Evolutionary conservation across 495 filamentous ascomycete species (phyloP).

Genomic region (Xylaria palmicola): DNA sequence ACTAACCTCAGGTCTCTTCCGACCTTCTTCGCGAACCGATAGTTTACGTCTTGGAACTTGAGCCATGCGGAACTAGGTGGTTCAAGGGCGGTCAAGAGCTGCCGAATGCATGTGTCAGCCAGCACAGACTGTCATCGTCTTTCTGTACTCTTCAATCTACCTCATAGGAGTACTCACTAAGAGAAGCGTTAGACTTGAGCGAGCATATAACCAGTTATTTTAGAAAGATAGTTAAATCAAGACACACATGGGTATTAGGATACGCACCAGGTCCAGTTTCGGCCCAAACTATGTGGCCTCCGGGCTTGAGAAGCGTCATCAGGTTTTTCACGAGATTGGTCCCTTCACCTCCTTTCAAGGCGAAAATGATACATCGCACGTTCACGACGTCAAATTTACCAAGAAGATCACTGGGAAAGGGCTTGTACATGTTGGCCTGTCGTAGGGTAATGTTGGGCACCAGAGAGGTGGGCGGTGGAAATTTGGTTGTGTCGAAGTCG

Average conservation of each 20-base stretch:
- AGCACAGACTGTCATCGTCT: not conserved
- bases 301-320: slow-evolving; percentile 10
- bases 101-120: not conserved
- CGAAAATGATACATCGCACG: slow-evolving; percentile 6
- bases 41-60: slow-evolving; percentile 5
- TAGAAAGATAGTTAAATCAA: not conserved
- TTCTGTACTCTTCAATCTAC: not conserved
- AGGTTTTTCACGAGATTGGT: not conserved
- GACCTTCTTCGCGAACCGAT: slow-evolving; percentile 5
- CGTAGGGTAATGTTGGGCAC: slow-evolving; percentile 6
- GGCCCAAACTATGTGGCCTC: slow-evolving; percentile 8
- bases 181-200: not conserved
- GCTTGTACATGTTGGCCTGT: slow-evolving; percentile 2
- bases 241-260: not conserved
- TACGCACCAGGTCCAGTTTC: slow-evolving; percentile 4
- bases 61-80: slow-evolving; percentile 3
- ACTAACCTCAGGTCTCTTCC: slow-evolving; percentile 5
- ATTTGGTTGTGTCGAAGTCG: slow-evolving; percentile 11
- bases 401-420: slow-evolving; percentile 1
- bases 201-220: not conserved
- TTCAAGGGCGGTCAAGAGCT: not conserved
- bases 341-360: not conserved
- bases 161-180: not conserved
- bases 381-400: slow-evolving; percentile 15
- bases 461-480: not conserved